These are phyloP conservation scores for Penicillium brevicompactum DNA, from an alignment of 2,329 filamentous ascomycete genomes.

Conservation along the genomic window DNA sequence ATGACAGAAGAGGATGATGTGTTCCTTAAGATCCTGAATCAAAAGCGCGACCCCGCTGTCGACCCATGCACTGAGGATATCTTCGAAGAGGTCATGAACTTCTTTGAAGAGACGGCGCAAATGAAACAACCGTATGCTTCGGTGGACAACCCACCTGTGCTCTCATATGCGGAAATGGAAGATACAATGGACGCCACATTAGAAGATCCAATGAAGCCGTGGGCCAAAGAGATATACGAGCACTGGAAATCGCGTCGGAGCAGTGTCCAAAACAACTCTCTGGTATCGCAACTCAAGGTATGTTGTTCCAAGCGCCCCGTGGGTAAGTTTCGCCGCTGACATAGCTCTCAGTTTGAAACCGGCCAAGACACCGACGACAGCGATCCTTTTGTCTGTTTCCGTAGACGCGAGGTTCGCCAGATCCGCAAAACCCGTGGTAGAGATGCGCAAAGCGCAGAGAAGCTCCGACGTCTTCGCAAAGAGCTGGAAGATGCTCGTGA, in stretches of 20 bases:
- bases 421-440: constrained; percentile 92
- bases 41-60: constrained; percentile 62
- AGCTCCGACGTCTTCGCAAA: constrained; percentile 84
- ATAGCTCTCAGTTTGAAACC: constrained; percentile 68
- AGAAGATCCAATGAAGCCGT: constrained; percentile 56
- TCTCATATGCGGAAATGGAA: constrained; percentile 74
- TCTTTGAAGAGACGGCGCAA: constrained; percentile 85
- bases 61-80: constrained; percentile 80
- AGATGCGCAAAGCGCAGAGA: constrained; percentile 92
- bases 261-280: constrained; percentile 66
- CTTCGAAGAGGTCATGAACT: constrained; percentile 92
- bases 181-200: constrained; percentile 64
- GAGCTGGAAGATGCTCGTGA: constrained; percentile 89
- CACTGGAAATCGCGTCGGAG: constrained; percentile 80
- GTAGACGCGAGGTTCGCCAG: constrained; percentile 88
- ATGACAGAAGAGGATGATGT: constrained; percentile 89
- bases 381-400: constrained; percentile 97
- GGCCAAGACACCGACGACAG: constrained; percentile 92
- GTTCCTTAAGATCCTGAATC: constrained; percentile 82
- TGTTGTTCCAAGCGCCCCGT: constrained; percentile 14
- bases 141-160: constrained; percentile 83
- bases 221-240: constrained; percentile 80
- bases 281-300: constrained; percentile 77
- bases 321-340: constrained; percentile 16
- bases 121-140: constrained; percentile 85